Evolutionary conservation across 2,329 filamentous ascomycete species (phyloP).

Genomic region (Zymoseptoria pseudotritici): DNA sequence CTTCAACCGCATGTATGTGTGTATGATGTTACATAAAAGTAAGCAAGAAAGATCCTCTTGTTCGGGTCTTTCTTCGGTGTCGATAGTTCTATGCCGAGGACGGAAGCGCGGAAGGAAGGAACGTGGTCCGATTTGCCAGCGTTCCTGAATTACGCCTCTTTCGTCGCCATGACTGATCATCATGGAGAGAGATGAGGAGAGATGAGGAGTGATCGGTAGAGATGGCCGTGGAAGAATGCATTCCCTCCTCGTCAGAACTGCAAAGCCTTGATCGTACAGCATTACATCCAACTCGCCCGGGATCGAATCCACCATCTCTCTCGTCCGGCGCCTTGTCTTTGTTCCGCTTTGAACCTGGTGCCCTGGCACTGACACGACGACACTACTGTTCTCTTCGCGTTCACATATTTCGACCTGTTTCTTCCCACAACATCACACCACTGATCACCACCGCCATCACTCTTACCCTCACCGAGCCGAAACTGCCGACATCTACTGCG

Average conservation of each 20-base stretch:
- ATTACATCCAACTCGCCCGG: no score
- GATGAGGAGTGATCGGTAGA: neutral
- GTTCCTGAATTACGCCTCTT: neutral
- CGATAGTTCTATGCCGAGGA: neutral
- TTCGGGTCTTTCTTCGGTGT: neutral
- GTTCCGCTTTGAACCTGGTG: neutral
- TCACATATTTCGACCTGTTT: neutral
- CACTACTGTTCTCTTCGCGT: neutral
- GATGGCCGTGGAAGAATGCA: neutral
- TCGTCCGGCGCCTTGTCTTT: neutral
- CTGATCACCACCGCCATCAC: neutral
- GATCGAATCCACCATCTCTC: neutral
- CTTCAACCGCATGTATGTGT: no score
- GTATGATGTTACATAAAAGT: no score
- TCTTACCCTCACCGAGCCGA: neutral
- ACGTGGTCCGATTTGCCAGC: neutral
- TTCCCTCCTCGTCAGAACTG: neutral
- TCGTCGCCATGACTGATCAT: neutral
- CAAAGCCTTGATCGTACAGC: no score
- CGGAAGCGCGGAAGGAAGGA: neutral
- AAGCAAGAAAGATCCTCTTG: neutral
- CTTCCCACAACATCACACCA: neutral
- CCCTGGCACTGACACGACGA: neutral
- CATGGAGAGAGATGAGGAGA: neutral
- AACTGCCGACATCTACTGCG: neutral